A percentile compares a stretch with the other conserved stretches of the same genome.
Conservation (phyloP, 2,329 filamentous ascomycete genomes). For the Claviceps digitariae region DNA sequence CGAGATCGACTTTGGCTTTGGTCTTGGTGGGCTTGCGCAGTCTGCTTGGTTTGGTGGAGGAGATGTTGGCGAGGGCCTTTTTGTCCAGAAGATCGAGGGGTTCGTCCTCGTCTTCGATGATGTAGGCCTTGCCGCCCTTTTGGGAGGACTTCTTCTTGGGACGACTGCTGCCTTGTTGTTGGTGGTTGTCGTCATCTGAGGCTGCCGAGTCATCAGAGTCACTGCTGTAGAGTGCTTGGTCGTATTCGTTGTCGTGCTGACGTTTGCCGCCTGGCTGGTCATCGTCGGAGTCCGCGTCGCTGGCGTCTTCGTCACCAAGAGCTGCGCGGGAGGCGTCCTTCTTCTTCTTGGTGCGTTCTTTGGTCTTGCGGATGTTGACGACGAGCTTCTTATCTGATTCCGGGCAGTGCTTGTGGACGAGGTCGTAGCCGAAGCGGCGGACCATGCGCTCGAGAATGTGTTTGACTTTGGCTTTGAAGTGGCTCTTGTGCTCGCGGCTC, state of each 20-base stretch:
- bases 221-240: slow-evolving; percentile 87
- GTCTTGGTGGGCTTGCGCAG: slow-evolving; percentile 40
- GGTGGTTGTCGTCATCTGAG: slow-evolving; percentile 39
- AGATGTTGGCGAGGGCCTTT: slow-evolving; percentile 82
- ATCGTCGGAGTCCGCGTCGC: slow-evolving; percentile 34
- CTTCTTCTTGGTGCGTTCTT: slow-evolving; percentile 81
- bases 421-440: slow-evolving; percentile 72
- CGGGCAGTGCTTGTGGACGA: slow-evolving; percentile 68
- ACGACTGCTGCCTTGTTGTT: slow-evolving; percentile 13
- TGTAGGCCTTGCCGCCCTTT: slow-evolving; percentile 62
- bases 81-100: slow-evolving; percentile 88
- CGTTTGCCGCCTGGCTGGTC: slow-evolving; percentile 25
- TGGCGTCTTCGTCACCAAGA: slow-evolving; percentile 39
- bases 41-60: slow-evolving; percentile 69
- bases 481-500: slow-evolving; percentile 96
- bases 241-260: slow-evolving; percentile 83
- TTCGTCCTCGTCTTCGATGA: slow-evolving; percentile 88
- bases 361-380: slow-evolving; percentile 87
- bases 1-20: slow-evolving; percentile 57
- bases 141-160: slow-evolving; percentile 32
- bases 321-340: slow-evolving; percentile 55
- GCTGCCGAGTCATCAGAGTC: slow-evolving; percentile 40
- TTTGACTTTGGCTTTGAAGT: slow-evolving; percentile 95
- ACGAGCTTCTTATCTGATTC: slow-evolving; percentile 83
- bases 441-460: slow-evolving; percentile 94